These are phyloP conservation scores for Apiospora kogelbergensis DNA, from an alignment of 2,329 filamentous ascomycete species.

Conservation along the genomic window DNA sequence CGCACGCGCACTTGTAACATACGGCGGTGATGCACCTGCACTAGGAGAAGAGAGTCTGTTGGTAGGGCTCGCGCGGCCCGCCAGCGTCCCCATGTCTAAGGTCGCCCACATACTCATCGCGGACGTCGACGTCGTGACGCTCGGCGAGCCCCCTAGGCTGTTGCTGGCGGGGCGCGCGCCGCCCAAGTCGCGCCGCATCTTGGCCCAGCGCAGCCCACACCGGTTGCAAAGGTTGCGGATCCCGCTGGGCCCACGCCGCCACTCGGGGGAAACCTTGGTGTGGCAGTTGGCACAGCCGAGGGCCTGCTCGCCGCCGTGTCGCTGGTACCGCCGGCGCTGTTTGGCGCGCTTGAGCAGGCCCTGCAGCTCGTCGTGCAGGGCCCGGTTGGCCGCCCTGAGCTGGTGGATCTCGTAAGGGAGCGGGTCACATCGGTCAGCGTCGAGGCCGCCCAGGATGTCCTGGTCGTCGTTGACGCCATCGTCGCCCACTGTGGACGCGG, in stretches of 20 bases:
- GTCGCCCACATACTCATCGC: background rate
- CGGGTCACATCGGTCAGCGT: background rate
- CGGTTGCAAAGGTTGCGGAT: conserved; percentile 89
- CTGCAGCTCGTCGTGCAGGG: background rate
- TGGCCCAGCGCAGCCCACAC: conserved; percentile 86
- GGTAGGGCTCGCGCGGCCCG: background rate
- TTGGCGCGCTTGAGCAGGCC: background rate
- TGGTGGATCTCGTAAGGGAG: background rate
- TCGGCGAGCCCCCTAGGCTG: background rate
- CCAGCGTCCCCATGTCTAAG: background rate
- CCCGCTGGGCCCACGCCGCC: conserved; percentile 84
- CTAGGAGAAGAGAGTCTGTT: too few species aligned
- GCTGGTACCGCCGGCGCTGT: background rate
- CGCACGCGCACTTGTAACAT: background rate
- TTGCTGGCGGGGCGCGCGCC: background rate
- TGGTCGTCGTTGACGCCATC: background rate
- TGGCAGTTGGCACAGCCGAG: conserved; percentile 88
- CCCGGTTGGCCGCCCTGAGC: background rate
- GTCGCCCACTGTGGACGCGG: background rate
- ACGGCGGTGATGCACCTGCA: background rate
- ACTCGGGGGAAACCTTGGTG: conserved; percentile 82
- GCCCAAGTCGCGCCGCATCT: conserved; percentile 34
- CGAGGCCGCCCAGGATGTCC: background rate
- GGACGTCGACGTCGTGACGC: background rate
- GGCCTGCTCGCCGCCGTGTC: conserved; percentile 29